phyloP scores from a whole-genome alignment of 768 basidiomycete species.

The Mycena vulgaris region DNA sequence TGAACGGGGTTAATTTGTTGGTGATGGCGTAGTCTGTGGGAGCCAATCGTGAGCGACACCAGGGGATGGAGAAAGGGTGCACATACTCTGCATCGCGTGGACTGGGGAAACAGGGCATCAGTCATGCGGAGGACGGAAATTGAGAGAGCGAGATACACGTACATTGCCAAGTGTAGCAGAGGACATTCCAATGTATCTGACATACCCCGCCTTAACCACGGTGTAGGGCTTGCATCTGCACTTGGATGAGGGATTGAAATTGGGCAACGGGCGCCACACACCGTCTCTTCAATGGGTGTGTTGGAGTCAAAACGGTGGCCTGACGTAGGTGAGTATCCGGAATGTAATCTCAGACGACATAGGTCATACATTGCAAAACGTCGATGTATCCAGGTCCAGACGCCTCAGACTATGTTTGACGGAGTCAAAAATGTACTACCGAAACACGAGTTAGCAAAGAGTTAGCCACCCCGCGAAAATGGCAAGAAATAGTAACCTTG shows the following conservation, averaged over 20 bases:
- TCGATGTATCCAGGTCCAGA: too few species aligned
- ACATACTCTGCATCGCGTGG: conserved; percentile 20
- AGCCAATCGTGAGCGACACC: background rate
- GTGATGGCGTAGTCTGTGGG: conserved; percentile 21
- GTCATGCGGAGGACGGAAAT: background rate
- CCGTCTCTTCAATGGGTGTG: conserved; percentile 23
- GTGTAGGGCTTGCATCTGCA: conserved; percentile 26
- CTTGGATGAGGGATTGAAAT: background rate
- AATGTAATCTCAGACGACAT: background rate
- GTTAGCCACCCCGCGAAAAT: background rate
- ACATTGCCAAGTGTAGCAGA: conserved; percentile 23
- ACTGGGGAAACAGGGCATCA: conserved; percentile 4
- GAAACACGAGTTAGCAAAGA: too few species aligned
- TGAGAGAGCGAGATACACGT: background rate
- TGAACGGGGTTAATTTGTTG: conserved; percentile 21
- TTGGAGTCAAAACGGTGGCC: conserved; percentile 23
- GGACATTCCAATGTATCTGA: conserved; percentile 16
- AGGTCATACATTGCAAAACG: background rate
- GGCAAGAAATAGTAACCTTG: conserved; percentile 11
- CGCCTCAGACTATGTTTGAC: conserved; percentile 1
- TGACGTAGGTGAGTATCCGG: background rate
- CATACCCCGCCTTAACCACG: conserved; percentile 16
- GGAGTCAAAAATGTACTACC: background rate
- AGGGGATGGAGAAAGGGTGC: background rate
- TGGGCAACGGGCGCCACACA: background rate